These are phyloP conservation scores for Boletus rubroflammeus DNA, from an alignment of 768 basidiomycete species.

Conservation along the genomic window DNA sequence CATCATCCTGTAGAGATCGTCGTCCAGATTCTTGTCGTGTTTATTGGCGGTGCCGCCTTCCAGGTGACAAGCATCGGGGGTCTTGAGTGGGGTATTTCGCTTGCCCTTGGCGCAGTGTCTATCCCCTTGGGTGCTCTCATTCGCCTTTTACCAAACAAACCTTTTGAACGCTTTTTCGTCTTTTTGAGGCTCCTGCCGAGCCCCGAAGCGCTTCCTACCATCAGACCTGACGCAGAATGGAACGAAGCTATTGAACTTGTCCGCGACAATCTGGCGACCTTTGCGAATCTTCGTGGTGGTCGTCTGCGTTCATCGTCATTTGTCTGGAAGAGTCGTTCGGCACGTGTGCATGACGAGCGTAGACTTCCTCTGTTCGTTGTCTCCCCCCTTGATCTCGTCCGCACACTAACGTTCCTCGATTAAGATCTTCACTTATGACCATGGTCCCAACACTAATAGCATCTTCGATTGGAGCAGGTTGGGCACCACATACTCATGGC, in stretches of 20 bases:
- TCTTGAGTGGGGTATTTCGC: conserved; percentile 89
- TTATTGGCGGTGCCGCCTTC: conserved; percentile 89
- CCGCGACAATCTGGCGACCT: conserved; percentile 82
- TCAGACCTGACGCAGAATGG: conserved; percentile 62
- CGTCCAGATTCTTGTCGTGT: conserved; percentile 84
- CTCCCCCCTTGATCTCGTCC: conserved; percentile 8
- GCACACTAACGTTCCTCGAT: conserved; percentile 24
- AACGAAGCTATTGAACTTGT: conserved; percentile 77
- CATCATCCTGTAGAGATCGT: conserved; percentile 61
- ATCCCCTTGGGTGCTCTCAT: conserved; percentile 84
- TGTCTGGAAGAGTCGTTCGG: conserved; percentile 73
- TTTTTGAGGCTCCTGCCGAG: conserved; percentile 57
- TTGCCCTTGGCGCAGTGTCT: conserved; percentile 82
- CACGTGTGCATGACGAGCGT: conserved; percentile 49
- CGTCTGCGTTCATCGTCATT: conserved; percentile 82
- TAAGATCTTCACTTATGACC: conserved; percentile 65
- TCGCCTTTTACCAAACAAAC: conserved; percentile 75
- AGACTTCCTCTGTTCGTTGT: conserved; percentile 46
- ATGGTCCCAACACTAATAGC: conserved; percentile 76
- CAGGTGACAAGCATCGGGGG: conserved; percentile 76
- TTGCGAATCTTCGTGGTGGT: conserved; percentile 83
- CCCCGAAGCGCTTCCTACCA: conserved; percentile 59
- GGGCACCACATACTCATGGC: conserved; percentile 52
- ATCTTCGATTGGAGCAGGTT: conserved; percentile 67
- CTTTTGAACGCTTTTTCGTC: conserved; percentile 64